Evolutionary conservation across 345 rosid genomes (phyloP), one percentile per base, ranked within the genome.

Genomic region (Populus nigra): DNA sequence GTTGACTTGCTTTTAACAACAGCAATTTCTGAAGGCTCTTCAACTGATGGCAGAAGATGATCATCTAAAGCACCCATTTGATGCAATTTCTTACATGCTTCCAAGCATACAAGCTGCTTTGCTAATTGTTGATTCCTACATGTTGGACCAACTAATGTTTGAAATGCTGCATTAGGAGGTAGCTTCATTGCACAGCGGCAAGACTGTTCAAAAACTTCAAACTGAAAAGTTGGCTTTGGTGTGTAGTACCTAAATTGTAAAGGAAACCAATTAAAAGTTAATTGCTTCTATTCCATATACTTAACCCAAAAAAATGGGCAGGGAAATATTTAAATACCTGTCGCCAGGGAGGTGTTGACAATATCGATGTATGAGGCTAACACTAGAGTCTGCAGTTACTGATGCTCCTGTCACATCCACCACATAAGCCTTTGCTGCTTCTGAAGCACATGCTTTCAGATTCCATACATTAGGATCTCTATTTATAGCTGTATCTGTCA

Each of bases 1-100:
- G 86, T 75, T 82, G 83, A 80, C 82, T 88, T 88, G 68, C 82
- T 76, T 78, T 84, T 86, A 77, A 57, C 71, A 57, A 45, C 65
- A 71, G 63, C 74, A 39, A 73, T 82, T 39, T 77, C 86, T 27
- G 78, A 73, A 78, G 85, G 76, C 31, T 72, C 84, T 71, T 88
- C 84, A 13, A 68, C 57, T 65, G 70, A 73, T 12, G 87, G 91
- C 71, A 83, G 69, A 72, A 93, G 89, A 83, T 85, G 87, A 77
- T 91, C 85, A 27, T 90, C 86, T 79, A 90, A 81, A 61, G 84
- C 88, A 69, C 91, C 92, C 81, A 81, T 59, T 77, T 84, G 88
- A 63, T 87, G 91, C 66, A 93, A 89, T 85, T 85, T 89, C 88
- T 88, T 89, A 77, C 88, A 90, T 70, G 94, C 94, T 82, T 90